Evolutionary conservation across 1,284 basidiomycete species (phyloP), one percentile per base, ranked within the genome.

Genomic region (Pterula multifida): DNA sequence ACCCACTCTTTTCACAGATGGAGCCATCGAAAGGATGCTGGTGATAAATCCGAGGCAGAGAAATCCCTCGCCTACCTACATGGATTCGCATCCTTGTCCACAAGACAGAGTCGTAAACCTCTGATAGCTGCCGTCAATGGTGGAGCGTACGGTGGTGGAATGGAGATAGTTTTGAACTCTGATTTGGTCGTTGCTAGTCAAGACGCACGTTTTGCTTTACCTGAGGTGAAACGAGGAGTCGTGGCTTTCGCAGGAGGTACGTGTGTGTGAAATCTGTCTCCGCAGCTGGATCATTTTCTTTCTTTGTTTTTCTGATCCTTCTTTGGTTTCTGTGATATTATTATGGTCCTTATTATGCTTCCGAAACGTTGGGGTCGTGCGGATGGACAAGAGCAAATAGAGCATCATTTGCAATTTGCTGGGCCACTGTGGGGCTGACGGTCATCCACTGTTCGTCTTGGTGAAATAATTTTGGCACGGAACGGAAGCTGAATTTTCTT

Each of bases 101-200:
- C 83, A 26, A 72, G 88, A 1, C 72, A 75, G 48, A 78, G 76
- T 6, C 71, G 67, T 52, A 92, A 93, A 61, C 87, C 88, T 4
- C 77, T 90, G 54, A 85, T 93, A 48, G 86, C 87, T 17, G 89
- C 90, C 2, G 83, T 92, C 1, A 81, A 85, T 56, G 90, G 90
- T 12, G 73, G 80, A 25, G 81, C 85, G 2, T 84, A 83, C 55
- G 90, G 90, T 12, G 90, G 90, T 3, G 90, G 88, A 1, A 71
- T 79, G 39, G 90, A 93, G 61, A 76, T 90, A 48, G 56, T 89
- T 0, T 61, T 91, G 6, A 92, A 92, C 55, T 90, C 86, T 56
- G 90, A 93, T 61, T 62, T 92, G 23, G 85, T 91, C 26, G 67
- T 94, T n/a, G 83, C 88, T 1, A 76, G 72, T 50, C 70, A 81